Evolutionary conservation across 805 yeast species (phyloP), one percentile per base, ranked within the genome.

Genomic region (Nakazawaea anatomiae): DNA sequence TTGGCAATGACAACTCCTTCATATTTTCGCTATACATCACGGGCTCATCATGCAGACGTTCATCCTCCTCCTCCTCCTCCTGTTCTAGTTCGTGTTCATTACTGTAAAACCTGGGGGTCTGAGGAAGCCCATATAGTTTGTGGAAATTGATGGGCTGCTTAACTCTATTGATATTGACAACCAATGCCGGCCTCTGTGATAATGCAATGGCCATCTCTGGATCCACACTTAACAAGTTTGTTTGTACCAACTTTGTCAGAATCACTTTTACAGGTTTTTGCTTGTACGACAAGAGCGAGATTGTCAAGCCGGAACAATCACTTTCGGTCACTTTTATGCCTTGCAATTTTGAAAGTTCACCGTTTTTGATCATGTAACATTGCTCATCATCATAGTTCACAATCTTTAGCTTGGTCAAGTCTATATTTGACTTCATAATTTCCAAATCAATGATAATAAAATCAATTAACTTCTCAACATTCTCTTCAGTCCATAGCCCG

Each of bases 401-500:
- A 12, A 42, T 18, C 14, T 42, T 42, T n/a, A 38, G n/a, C 6
- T 11, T 12, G 18, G 40, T 11, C 18, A 18, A 10, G 8, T 11
- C 35, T 5, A 10, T 38, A 38, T 38, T n/a, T 6, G n/a, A 10
- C 8, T 38, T 38, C 14, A 12, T 38, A n/a, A 38, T 39, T 39
- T 11, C 14, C 29, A 46, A 39, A 25, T 46, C 48, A 8, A 31
- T n/a, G 12, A 18, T 29, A 6, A 41, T 41, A n/a, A 47, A 40
- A 10, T 47, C 40, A 6, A 47, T 5, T 3, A 47, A 40, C 32
- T 47, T 25, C 4, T 10, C 3, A 12, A 36, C 18, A 43, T 48
- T 46, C 8, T n/a, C 42, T 25, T 62, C 58, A 39, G 55, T 54
- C 71, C 72, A 68, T 1, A 50, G 12, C 40, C 57, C 56, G 5